These are phyloP conservation scores for Cucurbita argyrosperma DNA, from an alignment of 306 rosid species.

Conservation along the genomic window DNA sequence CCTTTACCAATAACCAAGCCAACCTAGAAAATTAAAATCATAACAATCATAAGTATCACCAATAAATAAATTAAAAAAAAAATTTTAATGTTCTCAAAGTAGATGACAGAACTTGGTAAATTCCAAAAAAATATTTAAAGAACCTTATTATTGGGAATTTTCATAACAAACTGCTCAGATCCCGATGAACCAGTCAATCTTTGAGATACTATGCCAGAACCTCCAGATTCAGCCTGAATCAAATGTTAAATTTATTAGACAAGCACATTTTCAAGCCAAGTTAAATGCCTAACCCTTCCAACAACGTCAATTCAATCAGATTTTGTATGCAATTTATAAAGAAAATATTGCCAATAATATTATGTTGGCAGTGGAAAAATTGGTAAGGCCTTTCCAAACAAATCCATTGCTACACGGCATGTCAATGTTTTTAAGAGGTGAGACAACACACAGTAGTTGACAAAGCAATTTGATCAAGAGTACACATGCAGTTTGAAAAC, in stretches of 20 bases:
- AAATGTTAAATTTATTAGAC: neutral
- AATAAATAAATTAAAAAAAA: neutral
- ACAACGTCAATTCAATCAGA: neutral
- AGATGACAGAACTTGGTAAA: neutral
- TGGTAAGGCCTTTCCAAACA: neutral
- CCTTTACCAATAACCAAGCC: conserved; percentile 96
- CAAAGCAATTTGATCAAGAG: neutral
- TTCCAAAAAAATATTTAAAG: neutral
- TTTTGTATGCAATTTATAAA: neutral
- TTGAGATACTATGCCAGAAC: conserved; percentile 54
- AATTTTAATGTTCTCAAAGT: neutral
- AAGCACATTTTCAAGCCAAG: neutral
- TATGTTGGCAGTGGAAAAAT: neutral
- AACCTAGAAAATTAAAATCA: conserved; percentile 35
- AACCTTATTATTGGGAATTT: conserved; percentile 91
- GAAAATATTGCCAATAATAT: neutral
- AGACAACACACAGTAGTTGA: neutral
- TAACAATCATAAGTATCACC: neutral
- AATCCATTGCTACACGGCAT: neutral
- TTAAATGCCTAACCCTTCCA: neutral
- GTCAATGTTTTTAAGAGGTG: too few species aligned
- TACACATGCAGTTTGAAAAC: neutral
- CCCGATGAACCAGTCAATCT: conserved; percentile 63
- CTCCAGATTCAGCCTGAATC: conserved; percentile 85
- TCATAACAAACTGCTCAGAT: conserved; percentile 57